Evolutionary conservation across 306 rosid species (phyloP).

Genomic region (Cyclanthera cordifolia): DNA sequence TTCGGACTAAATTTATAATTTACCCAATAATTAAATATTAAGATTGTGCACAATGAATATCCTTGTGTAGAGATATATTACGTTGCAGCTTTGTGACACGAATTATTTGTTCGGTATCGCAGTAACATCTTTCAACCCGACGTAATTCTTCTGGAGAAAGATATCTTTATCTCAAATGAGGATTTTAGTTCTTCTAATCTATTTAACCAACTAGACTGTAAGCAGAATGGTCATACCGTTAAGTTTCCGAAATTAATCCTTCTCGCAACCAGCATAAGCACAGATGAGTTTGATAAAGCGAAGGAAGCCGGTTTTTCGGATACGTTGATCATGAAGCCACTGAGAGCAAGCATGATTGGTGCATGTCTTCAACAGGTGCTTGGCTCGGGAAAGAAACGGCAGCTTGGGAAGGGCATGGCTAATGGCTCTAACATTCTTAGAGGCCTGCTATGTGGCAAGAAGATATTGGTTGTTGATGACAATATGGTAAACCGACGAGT

Average conservation of each 20-base stretch:
- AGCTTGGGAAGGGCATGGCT: conserved; percentile 46
- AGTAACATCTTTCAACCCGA: conserved; percentile 56
- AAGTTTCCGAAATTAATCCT: conserved; percentile 74
- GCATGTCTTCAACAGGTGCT: conserved; percentile 96
- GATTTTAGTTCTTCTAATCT: conserved; percentile 36
- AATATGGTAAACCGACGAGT: conserved; percentile 77
- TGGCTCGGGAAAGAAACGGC: conserved; percentile 56
- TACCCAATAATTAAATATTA: too few species aligned
- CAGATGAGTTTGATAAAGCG: conserved; percentile 51
- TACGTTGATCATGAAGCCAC: conserved; percentile 84
- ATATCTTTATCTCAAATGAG: conserved; percentile 59
- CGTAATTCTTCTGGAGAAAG: conserved; percentile 78
- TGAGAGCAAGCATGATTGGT: conserved; percentile 91
- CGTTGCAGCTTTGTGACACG: neutral
- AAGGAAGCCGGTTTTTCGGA: conserved; percentile 73
- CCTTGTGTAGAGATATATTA: neutral
- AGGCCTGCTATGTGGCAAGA: conserved; percentile 64
- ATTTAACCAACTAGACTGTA: conserved; percentile 42
- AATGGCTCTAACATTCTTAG: conserved; percentile 46
- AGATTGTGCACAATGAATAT: neutral
- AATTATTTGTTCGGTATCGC: conserved; percentile 15
- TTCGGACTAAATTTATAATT: too few species aligned
- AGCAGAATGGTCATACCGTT: conserved; percentile 42
- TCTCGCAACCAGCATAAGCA: conserved; percentile 70
- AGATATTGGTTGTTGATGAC: conserved; percentile 87